Evolutionary conservation across 2,329 filamentous ascomycete genomes (phyloP), one percentile per base, ranked within the genome.

Genomic region (Pestalotiopsis sp.): DNA sequence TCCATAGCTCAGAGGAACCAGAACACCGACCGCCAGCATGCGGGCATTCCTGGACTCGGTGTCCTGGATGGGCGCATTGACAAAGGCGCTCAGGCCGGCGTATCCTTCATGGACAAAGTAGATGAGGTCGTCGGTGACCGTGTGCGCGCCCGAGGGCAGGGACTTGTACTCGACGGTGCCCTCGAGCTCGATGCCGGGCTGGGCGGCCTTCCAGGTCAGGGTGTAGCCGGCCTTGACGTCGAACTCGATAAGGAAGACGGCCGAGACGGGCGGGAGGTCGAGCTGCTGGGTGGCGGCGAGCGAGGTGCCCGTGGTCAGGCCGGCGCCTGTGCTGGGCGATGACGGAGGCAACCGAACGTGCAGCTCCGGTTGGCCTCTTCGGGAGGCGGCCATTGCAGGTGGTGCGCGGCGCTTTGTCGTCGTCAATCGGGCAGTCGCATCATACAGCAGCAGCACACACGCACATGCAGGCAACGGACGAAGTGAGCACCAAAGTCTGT

Each of bases 81-180:
- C 85, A 78, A 98, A 99, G 36, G 95, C 94, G 82, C 94, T 97
- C 74, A 98, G 86, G 36, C 96, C 96, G 4, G 94, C 95, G 82
- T 94, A 91, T 60, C 89, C 84, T 70, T 89, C 91, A 77, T 98
- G 94, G 58, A 97, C 91, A 79, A 98, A 99, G 84, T 98, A 99
- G 76, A 94, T 93, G 65, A 98, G 85, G 80, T 99, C 96, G 73
- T 95, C 90, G 39, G 91, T 85, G 23, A 98, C 93, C 68, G 93
- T 92, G 81, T 99, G 96, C 64, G 98, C 82, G 27, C 96, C 96
- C 0, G 95, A 98, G 2, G 96, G 96, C 61, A 99, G 87, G 70
- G 94, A 97, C 82, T 98, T 98, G 87, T 94, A 99, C 82, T 99
- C 96, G 76, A 98, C 94, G 27, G 92, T 90, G 67, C 94, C 94